These are phyloP conservation scores for Fraxinus latifolia DNA, from an alignment of 305 asterid species.

Conservation along the genomic window DNA sequence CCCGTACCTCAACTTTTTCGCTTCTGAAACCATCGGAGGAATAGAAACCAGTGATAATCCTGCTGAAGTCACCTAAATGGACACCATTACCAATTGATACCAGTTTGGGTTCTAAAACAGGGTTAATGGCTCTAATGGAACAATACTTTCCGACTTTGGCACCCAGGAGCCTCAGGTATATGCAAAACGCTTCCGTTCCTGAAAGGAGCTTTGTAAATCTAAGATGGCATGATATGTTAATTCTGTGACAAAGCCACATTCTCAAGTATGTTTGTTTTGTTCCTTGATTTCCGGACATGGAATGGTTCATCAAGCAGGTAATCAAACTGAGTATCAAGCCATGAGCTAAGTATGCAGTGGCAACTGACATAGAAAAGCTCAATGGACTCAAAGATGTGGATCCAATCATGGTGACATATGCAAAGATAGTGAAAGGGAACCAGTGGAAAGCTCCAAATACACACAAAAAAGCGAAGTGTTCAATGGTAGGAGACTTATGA, in stretches of 20 bases:
- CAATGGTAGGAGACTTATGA: conserved; percentile 37
- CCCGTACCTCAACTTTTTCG: conserved; percentile 54
- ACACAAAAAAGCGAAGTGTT: conserved; percentile 53
- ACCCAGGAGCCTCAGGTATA: conserved; percentile 67
- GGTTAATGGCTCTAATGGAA: conserved; percentile 82
- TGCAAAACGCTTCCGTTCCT: conserved; percentile 84
- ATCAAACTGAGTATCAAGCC: conserved; percentile 52
- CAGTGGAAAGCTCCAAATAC: conserved; percentile 73
- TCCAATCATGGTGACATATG: conserved; percentile 41
- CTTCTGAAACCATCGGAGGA: conserved; percentile 46
- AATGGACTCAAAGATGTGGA: conserved; percentile 32
- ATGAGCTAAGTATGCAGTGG: conserved; percentile 55
- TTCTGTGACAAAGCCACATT: conserved; percentile 63
- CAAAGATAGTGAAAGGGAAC: conserved; percentile 63
- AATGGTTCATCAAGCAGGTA: conserved; percentile 35
- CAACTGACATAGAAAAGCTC: conserved; percentile 42
- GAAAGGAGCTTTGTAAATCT: conserved; percentile 83
- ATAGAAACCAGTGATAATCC: conserved; percentile 62
- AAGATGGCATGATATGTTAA: conserved; percentile 57
- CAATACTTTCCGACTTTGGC: conserved; percentile 69
- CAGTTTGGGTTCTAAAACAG: conserved; percentile 56
- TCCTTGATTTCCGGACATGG: conserved; percentile 36
- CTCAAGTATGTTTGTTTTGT: conserved; percentile 25
- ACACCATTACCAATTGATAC: conserved; percentile 67
- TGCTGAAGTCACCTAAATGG: conserved; percentile 84